Base-by-base conservation (phyloP, 2,329 filamentous ascomycete genomes). In the Aspergillus sergii region DNA sequence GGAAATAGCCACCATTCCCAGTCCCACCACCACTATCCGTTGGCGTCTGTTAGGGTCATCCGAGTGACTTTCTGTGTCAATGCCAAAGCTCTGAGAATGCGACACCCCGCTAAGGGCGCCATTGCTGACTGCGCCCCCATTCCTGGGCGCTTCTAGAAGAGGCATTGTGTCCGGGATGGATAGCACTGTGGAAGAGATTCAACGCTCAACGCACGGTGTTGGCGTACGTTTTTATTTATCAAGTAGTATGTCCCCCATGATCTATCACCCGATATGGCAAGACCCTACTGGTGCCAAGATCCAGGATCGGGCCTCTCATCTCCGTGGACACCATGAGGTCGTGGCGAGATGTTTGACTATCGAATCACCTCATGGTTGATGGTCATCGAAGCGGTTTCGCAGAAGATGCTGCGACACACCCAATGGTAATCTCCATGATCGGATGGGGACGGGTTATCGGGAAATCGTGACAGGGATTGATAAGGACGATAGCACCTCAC, bases 1-100 rank as follows among this genome's bases (percentile, higher is more conserved):
- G 48, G 91, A 89, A 69, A 95, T 90, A 45, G 91, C 92, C 51
- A 97, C 93, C 94, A 97, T 97, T 2, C 93, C 93, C 78, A 97
- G 79, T 11, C 93, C 93, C 45, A 96, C 92, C 43, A 96, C 88
- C 2, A 96, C 92, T 41, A 96, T 80, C 73, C 85, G 88, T 76
- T 91, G 92, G 43, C 75, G 70, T 46, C 66, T 64, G 30, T 68
- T 64, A 26, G 48, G 32, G 34, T 66, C 62, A 56, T 65, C 19
- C 10, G 55, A 28, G 54, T 50, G 57, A 8, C 30, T 16, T 32
- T 58, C 62, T 14, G 34, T 41, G 39, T 59, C 61, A 50, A 57
- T 26, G 28, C 66, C 58, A 45, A 66, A 16, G 2, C 41, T 57
- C 23, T 57, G 59, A 14, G 57, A 36, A 51, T 63, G 43, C 5